Evolutionary conservation across 805 yeast genomes (phyloP), one percentile per base, ranked within the genome.

Genomic region (Crinitomyces ghanaensis): DNA sequence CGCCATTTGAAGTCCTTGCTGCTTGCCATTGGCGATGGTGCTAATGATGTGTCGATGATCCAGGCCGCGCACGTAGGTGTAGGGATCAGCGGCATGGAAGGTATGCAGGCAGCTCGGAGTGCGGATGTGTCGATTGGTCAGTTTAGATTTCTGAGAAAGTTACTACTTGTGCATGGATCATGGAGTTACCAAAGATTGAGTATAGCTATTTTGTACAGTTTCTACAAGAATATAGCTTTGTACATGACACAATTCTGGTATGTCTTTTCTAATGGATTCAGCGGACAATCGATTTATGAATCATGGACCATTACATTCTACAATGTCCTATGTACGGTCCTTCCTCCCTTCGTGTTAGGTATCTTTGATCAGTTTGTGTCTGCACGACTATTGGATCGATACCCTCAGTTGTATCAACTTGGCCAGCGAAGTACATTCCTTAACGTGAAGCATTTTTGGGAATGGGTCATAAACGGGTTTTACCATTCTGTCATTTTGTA

Each of bases 51-150:
- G 26, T 79, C 94, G 23, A 91, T 91, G 99, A 91, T 91, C 44
- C 98, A 91, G 58, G 97, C 98, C 11, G 98, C 98, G 0, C 97
- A 91, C 56, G 95, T 91, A 34, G 99, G 99, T 42, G 95, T 91
- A 16, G 99, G 99, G 53, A 93, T 91, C 42, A 82, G 93, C 58
- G 99, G 99, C 44, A 79, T 85, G 88, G 99, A 91, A 61, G 99
- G 99, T 45, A 85, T 86, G 84, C 99, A 91, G 59, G 98, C 98
- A 7, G 96, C 98, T 0, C 71, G 99, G 55, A 78, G 93, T 55
- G 97, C 99, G 0, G 99, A 91, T 64, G 74, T 91, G 39, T 85
- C 97, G 1, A 84, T 93, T 56, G 97, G 95, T 0, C 97, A 91
- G 55, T 91, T 91, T 68, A 77, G 77, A 53, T 91, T 72, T 54